Base-by-base conservation (phyloP, 1,284 basidiomycete species). In the Sutorius eximius region DNA sequence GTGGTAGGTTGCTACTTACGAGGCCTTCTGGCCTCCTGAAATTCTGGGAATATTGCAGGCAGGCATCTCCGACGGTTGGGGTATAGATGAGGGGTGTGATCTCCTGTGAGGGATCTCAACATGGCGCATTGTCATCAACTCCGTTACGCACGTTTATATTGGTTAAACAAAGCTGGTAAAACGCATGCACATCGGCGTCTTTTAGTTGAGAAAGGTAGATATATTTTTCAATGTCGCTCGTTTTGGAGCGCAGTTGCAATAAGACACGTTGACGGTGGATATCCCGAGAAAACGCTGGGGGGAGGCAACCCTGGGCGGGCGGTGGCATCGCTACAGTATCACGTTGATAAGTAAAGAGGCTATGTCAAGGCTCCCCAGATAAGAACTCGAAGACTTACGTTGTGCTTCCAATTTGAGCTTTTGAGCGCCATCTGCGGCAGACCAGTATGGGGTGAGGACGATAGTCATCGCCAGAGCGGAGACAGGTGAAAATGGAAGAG, bases 21-120 rank as follows among this genome's bases (percentile, higher is more conserved):
- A 89, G 70, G 38, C 88, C 87, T 69, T 95, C 93, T 0, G 92
- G 87, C 40, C 85, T 82, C 56, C 89, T 79, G 73, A 88, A 95
- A 64, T 89, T 93, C 60, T 88, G 82, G 12, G 87, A 89, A 75
- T 85, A 93, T 66, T 92, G 87, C 61, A 93, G 74, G 72, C 93
- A 96, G 1, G 92, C 93, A 66, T 95, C 91, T 40, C 95, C 95
- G 43, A 98, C 93, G 40, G 85, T 87, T 0, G 95, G 95, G 0
- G 95, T 97, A 73, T 97, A 97, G 59, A 95, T 93, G 59, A 95
- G 77, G 42, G 93, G 88, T 22, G 91, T 89, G 59, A 91, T 78
- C 71, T 91, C 87, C 73, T 78, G 57, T 2, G 10, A 24, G 18
- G 29, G 45, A 33, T 12, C 16, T 54, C 12, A 49, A 18, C 4